These are phyloP conservation scores for Aciculoconidium aculeatum DNA, from an alignment of 805 yeast species.

Conservation along the genomic window DNA sequence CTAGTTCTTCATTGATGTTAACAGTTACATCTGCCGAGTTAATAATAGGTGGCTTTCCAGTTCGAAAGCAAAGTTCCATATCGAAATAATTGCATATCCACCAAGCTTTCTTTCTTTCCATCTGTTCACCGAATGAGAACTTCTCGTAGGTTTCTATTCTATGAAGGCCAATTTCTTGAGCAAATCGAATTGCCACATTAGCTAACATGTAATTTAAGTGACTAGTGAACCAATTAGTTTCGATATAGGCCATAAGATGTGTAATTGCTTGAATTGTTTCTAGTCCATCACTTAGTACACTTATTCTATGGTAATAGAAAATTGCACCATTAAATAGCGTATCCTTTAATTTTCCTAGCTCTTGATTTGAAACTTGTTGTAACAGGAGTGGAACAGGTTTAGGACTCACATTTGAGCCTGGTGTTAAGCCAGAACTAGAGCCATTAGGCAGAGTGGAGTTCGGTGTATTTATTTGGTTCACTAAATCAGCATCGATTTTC, in stretches of 20 bases:
- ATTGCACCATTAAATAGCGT: slow-evolving; percentile 14
- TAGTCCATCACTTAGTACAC: slow-evolving; percentile 20
- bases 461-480: neutral
- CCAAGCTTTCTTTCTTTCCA: slow-evolving; percentile 27
- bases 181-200: slow-evolving; percentile 32
- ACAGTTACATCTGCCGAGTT: slow-evolving; percentile 28
- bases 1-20: slow-evolving; percentile 16
- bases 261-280: slow-evolving; percentile 17
- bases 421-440: slow-evolving; percentile 1
- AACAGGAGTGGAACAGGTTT: too few species aligned
- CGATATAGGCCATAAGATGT: slow-evolving; percentile 18
- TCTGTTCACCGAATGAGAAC: slow-evolving; percentile 17
- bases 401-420: neutral
- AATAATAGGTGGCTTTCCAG: slow-evolving; percentile 36
- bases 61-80: slow-evolving; percentile 32
- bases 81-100: slow-evolving; percentile 32
- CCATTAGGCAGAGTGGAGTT: too few species aligned
- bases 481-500: slow-evolving; percentile 2
- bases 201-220: slow-evolving; percentile 25
- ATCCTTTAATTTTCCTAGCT: slow-evolving; percentile 15
- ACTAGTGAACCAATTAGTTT: slow-evolving; percentile 23
- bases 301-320: slow-evolving; percentile 18
- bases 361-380: slow-evolving; percentile 3
- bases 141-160: slow-evolving; percentile 23
- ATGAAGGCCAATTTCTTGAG: slow-evolving; percentile 39